Conservation (phyloP, 306 rosid genomes). For the Corylus heterophylla region DNA sequence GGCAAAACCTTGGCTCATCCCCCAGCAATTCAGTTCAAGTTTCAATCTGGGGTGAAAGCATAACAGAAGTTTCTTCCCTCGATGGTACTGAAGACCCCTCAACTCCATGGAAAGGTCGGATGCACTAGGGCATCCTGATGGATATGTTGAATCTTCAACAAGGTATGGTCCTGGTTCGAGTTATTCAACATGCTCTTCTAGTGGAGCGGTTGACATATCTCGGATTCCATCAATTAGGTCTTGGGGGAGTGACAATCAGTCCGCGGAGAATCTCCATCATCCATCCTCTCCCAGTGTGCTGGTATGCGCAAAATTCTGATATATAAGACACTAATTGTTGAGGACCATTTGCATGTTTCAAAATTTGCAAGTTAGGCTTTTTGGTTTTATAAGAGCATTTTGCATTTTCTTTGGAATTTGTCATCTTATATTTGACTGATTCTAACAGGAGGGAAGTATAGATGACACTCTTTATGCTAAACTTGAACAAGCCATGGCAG, state of each 20-base stretch:
- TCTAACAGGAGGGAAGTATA: conserved; percentile 62
- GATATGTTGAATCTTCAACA: conserved; percentile 34
- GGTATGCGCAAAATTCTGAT: conserved; percentile 31
- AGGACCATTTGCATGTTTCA: conserved; percentile 5
- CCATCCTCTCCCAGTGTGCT: conserved; percentile 57
- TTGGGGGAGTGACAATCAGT: conserved; percentile 34
- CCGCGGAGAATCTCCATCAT: conserved; percentile 30
- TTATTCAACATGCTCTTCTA: conserved; percentile 41
- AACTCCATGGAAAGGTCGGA: conserved; percentile 31
- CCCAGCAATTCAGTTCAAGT: conserved; percentile 37
- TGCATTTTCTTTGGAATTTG: neutral
- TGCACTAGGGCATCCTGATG: conserved; percentile 34
- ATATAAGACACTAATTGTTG: neutral
- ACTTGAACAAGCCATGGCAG: conserved; percentile 61
- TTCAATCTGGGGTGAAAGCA: conserved; percentile 41
- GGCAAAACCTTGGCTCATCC: conserved; percentile 18
- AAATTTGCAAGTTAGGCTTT: neutral
- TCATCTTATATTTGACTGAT: conserved; percentile 14
- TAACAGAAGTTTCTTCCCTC: conserved; percentile 40
- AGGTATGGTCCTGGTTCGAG: conserved; percentile 39
- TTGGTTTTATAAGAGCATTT: no score
- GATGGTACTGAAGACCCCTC: conserved; percentile 37
- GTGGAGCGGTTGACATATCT: conserved; percentile 23
- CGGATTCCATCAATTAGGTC: conserved; percentile 29
- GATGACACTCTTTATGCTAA: conserved; percentile 55